phyloP scores from a whole-genome alignment of 441 rosid genomes.

The Manihot esculenta region DNA sequence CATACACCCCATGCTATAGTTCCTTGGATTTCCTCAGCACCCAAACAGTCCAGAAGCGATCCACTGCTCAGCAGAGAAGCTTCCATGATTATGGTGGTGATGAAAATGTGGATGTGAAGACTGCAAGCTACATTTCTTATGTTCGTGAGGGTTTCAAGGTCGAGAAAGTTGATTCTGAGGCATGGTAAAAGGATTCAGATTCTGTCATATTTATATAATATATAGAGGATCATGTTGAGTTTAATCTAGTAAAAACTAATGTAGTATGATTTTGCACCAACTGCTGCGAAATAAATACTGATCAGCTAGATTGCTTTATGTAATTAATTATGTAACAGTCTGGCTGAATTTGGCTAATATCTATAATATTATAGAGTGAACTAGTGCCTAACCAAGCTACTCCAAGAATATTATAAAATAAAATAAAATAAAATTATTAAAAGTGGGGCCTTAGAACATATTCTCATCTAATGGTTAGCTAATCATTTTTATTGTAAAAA shows the following conservation, averaged over 20 bases:
- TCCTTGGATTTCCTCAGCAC: background rate
- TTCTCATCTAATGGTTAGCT: background rate
- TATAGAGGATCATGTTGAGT: background rate
- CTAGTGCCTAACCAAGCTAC: background rate
- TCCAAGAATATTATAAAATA: background rate
- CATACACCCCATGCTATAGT: background rate
- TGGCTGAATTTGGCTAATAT: too few species aligned
- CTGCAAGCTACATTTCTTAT: slow-evolving; percentile 32
- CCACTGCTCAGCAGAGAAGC: slow-evolving; percentile 6
- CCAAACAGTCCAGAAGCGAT: slow-evolving; percentile 16
- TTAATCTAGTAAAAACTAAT: background rate
- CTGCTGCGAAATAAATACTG: too few species aligned
- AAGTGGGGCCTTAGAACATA: background rate
- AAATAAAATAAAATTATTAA: background rate
- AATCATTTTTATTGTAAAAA: too few species aligned
- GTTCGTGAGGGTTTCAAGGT: slow-evolving; percentile 40
- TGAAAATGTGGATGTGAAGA: slow-evolving; percentile 41
- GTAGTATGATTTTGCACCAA: slow-evolving; percentile 13
- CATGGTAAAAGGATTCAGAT: background rate
- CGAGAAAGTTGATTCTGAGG: slow-evolving; percentile 24
- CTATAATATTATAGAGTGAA: too few species aligned
- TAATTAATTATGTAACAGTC: too few species aligned
- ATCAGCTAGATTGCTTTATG: background rate
- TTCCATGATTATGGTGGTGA: slow-evolving; percentile 28
- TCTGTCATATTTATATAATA: background rate